Evolutionary conservation across 1,284 basidiomycete genomes (phyloP), one percentile per base, ranked within the genome.

Genomic region (Apiotrichum mycotoxinovorans): DNA sequence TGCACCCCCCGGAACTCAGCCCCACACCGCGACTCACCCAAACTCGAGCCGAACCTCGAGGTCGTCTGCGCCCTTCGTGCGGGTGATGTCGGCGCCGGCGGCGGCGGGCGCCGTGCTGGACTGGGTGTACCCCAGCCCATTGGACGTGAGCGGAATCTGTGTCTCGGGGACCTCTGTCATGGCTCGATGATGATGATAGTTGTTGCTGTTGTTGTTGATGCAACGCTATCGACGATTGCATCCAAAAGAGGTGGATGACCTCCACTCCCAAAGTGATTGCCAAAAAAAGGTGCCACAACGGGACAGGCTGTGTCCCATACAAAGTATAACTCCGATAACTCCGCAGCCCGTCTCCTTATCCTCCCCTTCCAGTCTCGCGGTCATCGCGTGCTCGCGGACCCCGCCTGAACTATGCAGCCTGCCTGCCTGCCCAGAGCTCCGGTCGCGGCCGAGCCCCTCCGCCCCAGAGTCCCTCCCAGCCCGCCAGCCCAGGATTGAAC

Each of bases 81-180:
- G 44, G 14, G 35, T 17, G 4, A 45, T 30, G 30, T 12, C 30
- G 30, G 7, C 30, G 30, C 30, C 17, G 9, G 56, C 40, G 0
- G 52, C 17, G 1, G 53, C 55, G 15, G 60, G 38, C 10, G 44
- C 56, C 0, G 59, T 47, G 2, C 60, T 56, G 1, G 59, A 44
- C 4, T 58, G 23, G 11, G 64, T 58, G 54, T 69, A 67, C 4
- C 67, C 67, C 33, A 69, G 49, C 11, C 67, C 67, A 40, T 61
- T 67, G 1, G 65, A 62, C 1, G 57, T 52, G 17, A 56, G 52
- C 2, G 60, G 49, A 2, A 61, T 54, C 49, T 54, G 56, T 52
- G 44, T 57, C 52, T 30, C 50, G 40, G 22, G 26, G 10, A 14
- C 20, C 7, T 18, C 43, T 17, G 20, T 42, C 51, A 53, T 57